Percentiles rank a stretch among this genome's conserved stretches.
phyloP scores from a whole-genome alignment of 192 early-diverging fungal species.

The Entomortierella beljakovae region DNA sequence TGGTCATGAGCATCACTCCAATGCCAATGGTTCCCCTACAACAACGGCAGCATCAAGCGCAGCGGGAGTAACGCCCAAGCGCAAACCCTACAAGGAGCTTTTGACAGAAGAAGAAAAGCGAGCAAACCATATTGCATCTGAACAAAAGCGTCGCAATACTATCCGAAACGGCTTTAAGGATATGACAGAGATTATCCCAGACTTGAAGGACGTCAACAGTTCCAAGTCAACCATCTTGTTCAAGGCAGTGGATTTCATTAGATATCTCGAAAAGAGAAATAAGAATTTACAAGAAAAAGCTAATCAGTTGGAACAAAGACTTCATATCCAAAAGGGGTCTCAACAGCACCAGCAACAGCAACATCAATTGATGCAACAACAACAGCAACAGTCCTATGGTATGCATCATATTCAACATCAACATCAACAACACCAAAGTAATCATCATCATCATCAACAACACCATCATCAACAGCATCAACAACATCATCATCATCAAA shows the following conservation, averaged over 20 bases:
- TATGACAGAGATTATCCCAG: constrained; percentile 88
- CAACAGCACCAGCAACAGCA: background rate
- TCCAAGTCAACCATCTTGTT: constrained; percentile 75
- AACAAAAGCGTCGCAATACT: constrained; percentile 80
- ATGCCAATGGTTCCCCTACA: constrained; percentile 1
- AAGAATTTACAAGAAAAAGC: constrained; percentile 58
- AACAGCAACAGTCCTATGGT: constrained; percentile 14
- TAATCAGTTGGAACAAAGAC: constrained; percentile 41
- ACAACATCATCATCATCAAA: constrained; percentile 3
- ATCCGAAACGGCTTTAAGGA: constrained; percentile 90
- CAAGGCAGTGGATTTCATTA: constrained; percentile 76
- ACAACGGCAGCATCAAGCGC: no score
- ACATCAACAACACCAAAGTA: background rate
- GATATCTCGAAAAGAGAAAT: constrained; percentile 67
- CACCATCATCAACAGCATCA: constrained; percentile 13
- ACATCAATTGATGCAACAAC: constrained; percentile 1
- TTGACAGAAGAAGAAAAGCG: constrained; percentile 82
- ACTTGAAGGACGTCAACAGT: constrained; percentile 72
- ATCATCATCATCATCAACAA: constrained; percentile 4
- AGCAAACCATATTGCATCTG: constrained; percentile 79
- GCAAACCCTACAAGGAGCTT: constrained; percentile 70
- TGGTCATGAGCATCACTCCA: constrained; percentile 1
- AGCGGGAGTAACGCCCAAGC: constrained; percentile 40
- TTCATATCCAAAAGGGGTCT: constrained; percentile 13
- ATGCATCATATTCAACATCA: constrained; percentile 2